These are phyloP conservation scores for Coniferiporia sulphurascens DNA, from an alignment of 1,284 basidiomycete species.

Conservation along the genomic window DNA sequence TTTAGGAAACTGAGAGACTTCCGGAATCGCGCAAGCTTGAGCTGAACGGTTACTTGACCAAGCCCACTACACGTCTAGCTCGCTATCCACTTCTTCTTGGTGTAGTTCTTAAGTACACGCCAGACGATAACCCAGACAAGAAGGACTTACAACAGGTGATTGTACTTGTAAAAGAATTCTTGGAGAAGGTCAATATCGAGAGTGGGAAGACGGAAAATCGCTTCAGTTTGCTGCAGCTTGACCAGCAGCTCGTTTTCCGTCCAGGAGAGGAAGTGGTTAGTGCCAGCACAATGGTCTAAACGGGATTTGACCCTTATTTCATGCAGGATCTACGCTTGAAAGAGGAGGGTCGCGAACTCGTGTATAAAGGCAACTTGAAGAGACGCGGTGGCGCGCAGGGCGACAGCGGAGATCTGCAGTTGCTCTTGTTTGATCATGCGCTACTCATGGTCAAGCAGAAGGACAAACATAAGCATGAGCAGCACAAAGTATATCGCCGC, in stretches of 20 bases:
- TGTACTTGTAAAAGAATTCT: conserved; percentile 76
- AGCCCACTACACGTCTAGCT: conserved; percentile 95
- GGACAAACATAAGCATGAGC: conserved; percentile 86
- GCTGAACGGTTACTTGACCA: conserved; percentile 96
- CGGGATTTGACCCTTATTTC: conserved; percentile 2
- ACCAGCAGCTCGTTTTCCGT: conserved; percentile 83
- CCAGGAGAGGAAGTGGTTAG: conserved; percentile 81
- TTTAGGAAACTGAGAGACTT: conserved; percentile 81
- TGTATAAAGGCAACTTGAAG: conserved; percentile 93
- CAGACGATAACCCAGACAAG: conserved; percentile 90
- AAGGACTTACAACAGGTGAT: conserved; percentile 75
- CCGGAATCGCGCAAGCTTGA: conserved; percentile 97
- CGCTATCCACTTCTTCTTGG: conserved; percentile 93
- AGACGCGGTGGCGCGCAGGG: conserved; percentile 75
- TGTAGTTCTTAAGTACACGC: conserved; percentile 90
- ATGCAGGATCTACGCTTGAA: conserved; percentile 77
- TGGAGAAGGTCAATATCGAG: conserved; percentile 88
- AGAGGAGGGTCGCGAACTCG: conserved; percentile 86
- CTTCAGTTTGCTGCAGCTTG: conserved; percentile 88
- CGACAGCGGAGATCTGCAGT: conserved; percentile 84
- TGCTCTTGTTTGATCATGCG: conserved; percentile 97
- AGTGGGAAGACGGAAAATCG: conserved; percentile 90
- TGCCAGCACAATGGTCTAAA: conserved; percentile 17
- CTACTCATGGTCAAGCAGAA: conserved; percentile 91
- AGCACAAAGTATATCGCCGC: conserved; percentile 90